phyloP scores from a whole-genome alignment of 2,329 filamentous ascomycete genomes.

The Chrysoporthe puriensis region DNA sequence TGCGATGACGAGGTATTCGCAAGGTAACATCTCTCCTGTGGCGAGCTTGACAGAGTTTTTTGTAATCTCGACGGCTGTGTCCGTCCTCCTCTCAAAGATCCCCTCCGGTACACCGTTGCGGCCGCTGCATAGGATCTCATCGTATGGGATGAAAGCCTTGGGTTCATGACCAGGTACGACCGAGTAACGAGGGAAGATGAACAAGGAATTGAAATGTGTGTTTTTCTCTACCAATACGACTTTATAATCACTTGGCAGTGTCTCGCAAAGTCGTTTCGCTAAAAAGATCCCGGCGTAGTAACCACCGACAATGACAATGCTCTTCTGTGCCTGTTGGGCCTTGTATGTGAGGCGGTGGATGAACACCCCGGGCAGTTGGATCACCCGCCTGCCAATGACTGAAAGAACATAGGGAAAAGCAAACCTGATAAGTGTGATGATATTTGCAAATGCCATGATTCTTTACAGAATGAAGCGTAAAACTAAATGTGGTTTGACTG shows the following conservation, averaged over 20 bases:
- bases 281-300: slow-evolving; percentile 59
- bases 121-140: slow-evolving; percentile 39
- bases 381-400: not conserved
- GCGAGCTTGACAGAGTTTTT: slow-evolving; percentile 45
- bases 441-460: slow-evolving; percentile 11
- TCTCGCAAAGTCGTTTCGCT: slow-evolving; percentile 51
- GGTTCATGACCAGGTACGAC: slow-evolving; percentile 60
- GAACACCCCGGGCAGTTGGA: not conserved
- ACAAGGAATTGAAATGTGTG: slow-evolving; percentile 64
- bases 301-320: slow-evolving; percentile 60
- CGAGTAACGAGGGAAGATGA: slow-evolving; percentile 61
- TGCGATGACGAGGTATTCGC: slow-evolving; percentile 60
- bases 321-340: slow-evolving; percentile 36
- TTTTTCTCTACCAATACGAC: slow-evolving; percentile 63
- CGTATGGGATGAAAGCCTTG: slow-evolving; percentile 65
- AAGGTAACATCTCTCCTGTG: slow-evolving; percentile 50
- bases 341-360: slow-evolving; percentile 12
- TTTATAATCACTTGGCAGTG: slow-evolving; percentile 52
- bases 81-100: slow-evolving; percentile 30
- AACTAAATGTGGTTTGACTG: not conserved
- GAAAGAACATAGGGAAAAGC: slow-evolving; percentile 1
- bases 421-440: slow-evolving; percentile 13
- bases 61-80: slow-evolving; percentile 43
- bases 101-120: slow-evolving; percentile 36
- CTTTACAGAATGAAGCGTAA: not conserved